Base-by-base conservation (phyloP, 176 grass and related monocot genomes). In the Carex cristatella region DNA sequence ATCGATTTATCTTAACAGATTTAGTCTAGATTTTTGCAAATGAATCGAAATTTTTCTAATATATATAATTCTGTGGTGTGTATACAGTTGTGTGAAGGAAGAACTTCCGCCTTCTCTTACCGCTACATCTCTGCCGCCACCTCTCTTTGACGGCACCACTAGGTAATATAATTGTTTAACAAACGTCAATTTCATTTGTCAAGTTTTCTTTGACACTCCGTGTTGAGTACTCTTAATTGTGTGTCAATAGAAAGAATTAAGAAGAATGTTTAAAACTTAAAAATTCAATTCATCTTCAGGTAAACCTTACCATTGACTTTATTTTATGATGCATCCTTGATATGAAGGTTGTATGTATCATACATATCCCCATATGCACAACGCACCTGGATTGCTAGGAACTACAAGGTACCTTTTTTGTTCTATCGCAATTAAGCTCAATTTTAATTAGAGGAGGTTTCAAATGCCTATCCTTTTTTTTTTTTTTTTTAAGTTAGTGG, bases 281-380 rank as follows among this genome's bases (percentile, higher is more conserved):
- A 19, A 23, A 23, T 61, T 61, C 4, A 61, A 61, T 3, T 61
- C 59, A 23, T 23, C 16, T 61, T 61, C 18, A 61, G 4, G 59
- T 61, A 7, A 7, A 19, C 35, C 16, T 28, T 23, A 86, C 19
- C 15, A 28, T 70, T 44, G 56, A 10, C n/a, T 19, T 19, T 37
- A 23, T 61, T 27, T 65, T 7, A 35, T 64, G n/a, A 19, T 64
- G 42, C 23, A 23, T 23, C 23, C 19, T 59, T 61, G 14, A 79
- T 69, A 23, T 85, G 73, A 88, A 97, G 94, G 83, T 85, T 97
- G 80, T 97, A 94, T 32, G 81, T 92, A 55, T 63, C 80, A 46
- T 97, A 94, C 79, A 40, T 86, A 80, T 94, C 92, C 76, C 92
- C 94, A 46, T 97, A 83, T 63, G 92, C 92, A 0, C 94, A 90